phyloP scores from a whole-genome alignment of 2,329 filamentous ascomycete genomes.

The Colletotrichum karsti region DNA sequence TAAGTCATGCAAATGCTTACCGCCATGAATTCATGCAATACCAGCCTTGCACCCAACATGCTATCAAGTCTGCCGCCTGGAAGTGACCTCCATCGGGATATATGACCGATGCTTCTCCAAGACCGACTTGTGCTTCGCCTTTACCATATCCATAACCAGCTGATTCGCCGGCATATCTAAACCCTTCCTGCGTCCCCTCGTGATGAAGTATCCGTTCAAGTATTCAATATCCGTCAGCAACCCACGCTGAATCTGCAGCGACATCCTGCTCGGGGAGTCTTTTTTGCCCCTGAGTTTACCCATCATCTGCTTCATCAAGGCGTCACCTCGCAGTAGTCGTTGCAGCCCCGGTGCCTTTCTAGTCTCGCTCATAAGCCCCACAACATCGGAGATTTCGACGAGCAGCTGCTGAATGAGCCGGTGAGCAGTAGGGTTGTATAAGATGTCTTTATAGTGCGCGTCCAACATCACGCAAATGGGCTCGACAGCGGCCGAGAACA shows the following conservation, averaged over 20 bases:
- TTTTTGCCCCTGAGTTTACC: constrained; percentile 65
- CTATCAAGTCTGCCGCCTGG: constrained; percentile 27
- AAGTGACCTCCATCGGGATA: constrained; percentile 46
- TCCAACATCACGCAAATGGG: constrained; percentile 84
- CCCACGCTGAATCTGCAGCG: constrained; percentile 69
- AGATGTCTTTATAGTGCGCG: constrained; percentile 75
- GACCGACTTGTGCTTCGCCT: constrained; percentile 66
- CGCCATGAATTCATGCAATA: constrained; percentile 1
- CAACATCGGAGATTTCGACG: constrained; percentile 76
- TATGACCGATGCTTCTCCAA: constrained; percentile 40
- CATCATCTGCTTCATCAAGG: constrained; percentile 69
- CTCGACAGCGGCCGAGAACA: constrained; percentile 80
- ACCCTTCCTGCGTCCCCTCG: constrained; percentile 75
- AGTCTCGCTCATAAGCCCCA: constrained; percentile 79
- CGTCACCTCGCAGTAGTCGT: constrained; percentile 64
- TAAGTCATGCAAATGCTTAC: constrained; percentile 4
- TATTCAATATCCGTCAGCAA: constrained; percentile 80
- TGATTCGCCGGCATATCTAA: constrained; percentile 78
- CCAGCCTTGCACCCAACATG: too few species aligned
- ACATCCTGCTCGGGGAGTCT: constrained; percentile 68
- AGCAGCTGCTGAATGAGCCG: constrained; percentile 76
- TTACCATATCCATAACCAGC: constrained; percentile 76
- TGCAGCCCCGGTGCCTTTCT: constrained; percentile 66
- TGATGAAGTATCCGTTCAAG: constrained; percentile 88
- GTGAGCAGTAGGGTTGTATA: constrained; percentile 72